phyloP scores from a whole-genome alignment of 257 asterid species.

The Nicotiana tabacum region DNA sequence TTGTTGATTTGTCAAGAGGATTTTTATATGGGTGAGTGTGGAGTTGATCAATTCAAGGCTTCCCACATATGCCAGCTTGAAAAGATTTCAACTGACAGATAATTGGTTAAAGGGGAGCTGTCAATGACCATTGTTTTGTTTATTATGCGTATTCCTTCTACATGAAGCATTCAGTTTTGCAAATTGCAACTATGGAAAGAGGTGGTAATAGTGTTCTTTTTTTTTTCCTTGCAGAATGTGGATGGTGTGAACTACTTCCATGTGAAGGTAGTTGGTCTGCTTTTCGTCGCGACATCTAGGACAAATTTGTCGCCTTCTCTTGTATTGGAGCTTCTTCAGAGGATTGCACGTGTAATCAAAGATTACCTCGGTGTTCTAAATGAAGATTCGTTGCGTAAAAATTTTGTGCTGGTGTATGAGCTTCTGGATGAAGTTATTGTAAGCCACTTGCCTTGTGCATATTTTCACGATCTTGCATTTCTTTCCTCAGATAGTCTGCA shows the following conservation, averaged over 20 bases:
- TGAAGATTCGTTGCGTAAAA: constrained; percentile 91
- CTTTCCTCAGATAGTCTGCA: background rate
- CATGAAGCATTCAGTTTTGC: background rate
- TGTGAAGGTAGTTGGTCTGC: constrained; percentile 93
- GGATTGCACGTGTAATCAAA: constrained; percentile 95
- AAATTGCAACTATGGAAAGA: constrained; percentile 2
- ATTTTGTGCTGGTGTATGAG: constrained; percentile 96
- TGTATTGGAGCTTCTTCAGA: constrained; percentile 92
- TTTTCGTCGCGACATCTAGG: constrained; percentile 91
- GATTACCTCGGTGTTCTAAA: constrained; percentile 95
- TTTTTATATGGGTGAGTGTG: background rate
- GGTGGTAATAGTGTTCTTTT: constrained; percentile 21
- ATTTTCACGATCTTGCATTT: background rate
- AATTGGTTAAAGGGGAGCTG: background rate
- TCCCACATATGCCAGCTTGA: background rate
- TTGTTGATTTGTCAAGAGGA: background rate
- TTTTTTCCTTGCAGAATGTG: constrained; percentile 55
- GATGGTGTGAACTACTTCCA: constrained; percentile 98
- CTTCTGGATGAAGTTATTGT: constrained; percentile 96
- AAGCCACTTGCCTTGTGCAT: constrained; percentile 28
- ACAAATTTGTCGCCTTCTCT: constrained; percentile 86
- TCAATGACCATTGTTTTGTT: background rate
- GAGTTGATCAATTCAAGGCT: background rate
- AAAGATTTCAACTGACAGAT: background rate
- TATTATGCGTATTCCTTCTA: background rate